Base-by-base conservation (phyloP, 2,329 filamentous ascomycete species). In the Phialophora verrucosa region DNA sequence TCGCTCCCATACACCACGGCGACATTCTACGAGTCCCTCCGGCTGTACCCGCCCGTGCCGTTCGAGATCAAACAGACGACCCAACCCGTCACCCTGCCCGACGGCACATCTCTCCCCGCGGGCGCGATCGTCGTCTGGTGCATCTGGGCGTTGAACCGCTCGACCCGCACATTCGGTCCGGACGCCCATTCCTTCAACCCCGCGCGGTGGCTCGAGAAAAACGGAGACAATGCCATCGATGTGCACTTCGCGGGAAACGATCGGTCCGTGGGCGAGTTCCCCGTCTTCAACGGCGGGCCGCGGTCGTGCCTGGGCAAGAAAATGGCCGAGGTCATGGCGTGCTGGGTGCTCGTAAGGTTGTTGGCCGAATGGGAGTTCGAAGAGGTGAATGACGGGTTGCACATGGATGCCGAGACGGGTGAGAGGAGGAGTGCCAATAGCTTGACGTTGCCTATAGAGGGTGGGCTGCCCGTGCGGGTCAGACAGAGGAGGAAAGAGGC, bases 221-320 rank as follows among this genome's bases (percentile, higher is more conserved):
- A 51, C 49, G 72, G 75, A n/a, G 38, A 25, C 23, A 25, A 25
- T 25, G 23, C 23, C 23, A 69, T 49, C 17, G 62, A 20, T 11
- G 20, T 17, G n/a, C 11, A 59, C 56, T 44, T 59, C 23, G 20
- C 14, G 7, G 17, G 31, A 6, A 23, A 4, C 27, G 10, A 0
- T 10, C 38, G 17, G n/a, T 80, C 80, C 60, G 79, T 84, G 1
- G 82, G 81, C 17, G 87, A 88, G 74, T 75, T 90, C 84, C 69
- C 87, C 85, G 87, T 89, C 2, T 90, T 90, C 74, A 88, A 89
- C 71, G 87, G 87, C 20, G 87, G 87, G 0, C 78, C 85, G n/a
- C 79, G 87, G 44, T 81, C 81, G 2, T 90, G 87, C 67, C 76
- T 90, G 42, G 87, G 87, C 2, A 87, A 86, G 78, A 85, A 83